These are phyloP conservation scores for Clonostachys chloroleuca DNA, from an alignment of 2,329 filamentous ascomycete species.

Conservation along the genomic window DNA sequence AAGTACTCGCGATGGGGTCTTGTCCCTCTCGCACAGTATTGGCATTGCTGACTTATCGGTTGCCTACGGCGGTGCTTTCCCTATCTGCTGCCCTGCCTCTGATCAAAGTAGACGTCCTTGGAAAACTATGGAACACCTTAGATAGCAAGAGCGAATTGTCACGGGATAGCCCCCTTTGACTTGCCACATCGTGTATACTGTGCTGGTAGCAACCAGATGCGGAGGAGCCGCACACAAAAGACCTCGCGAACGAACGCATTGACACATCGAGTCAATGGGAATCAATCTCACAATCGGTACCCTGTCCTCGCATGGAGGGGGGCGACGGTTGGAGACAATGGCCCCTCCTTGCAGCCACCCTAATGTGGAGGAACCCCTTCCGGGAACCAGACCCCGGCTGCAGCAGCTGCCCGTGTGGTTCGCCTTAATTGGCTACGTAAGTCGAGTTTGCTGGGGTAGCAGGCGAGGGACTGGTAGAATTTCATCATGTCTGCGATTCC, in stretches of 20 bases:
- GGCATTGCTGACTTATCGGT: background rate
- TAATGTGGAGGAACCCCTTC: constrained; percentile 25
- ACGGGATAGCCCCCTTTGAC: too few species aligned
- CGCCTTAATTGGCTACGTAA: constrained; percentile 17
- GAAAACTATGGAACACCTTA: too few species aligned
- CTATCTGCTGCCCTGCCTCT: too few species aligned
- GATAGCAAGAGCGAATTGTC: too few species aligned
- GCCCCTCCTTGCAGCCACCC: constrained; percentile 20
- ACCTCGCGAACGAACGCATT: background rate
- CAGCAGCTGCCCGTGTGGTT: constrained; percentile 12
- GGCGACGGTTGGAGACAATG: constrained; percentile 13
- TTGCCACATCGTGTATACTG: too few species aligned
- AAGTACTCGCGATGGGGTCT: background rate
- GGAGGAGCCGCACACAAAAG: background rate
- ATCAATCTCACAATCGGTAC: too few species aligned
- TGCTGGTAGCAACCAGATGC: background rate
- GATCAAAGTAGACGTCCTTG: too few species aligned
- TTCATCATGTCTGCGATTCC: constrained; percentile 7
- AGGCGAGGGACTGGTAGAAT: constrained; percentile 1
- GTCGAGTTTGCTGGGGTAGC: constrained; percentile 1
- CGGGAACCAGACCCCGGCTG: constrained; percentile 14
- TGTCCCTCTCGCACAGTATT: background rate
- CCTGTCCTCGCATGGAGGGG: too few species aligned
- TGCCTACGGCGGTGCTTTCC: too few species aligned
- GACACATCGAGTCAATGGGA: too few species aligned